Evolutionary conservation across 768 basidiomycete species (phyloP).

Genomic region (Hygrophorus russula): DNA sequence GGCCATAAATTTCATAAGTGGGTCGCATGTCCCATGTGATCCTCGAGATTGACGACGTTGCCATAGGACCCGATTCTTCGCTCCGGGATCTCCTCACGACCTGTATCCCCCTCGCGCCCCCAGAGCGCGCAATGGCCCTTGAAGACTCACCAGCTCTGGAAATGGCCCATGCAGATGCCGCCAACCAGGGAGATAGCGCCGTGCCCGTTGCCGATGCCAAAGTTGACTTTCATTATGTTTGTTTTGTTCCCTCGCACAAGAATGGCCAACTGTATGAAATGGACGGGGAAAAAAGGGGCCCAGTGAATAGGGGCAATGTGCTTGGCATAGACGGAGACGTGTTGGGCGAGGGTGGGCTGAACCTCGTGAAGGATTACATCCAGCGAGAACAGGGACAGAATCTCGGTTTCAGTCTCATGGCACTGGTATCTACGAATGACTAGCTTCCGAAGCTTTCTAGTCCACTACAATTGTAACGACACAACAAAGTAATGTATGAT

Average conservation of each 20-base stretch:
- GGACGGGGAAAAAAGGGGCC: constrained; percentile 23
- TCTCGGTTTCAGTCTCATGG: constrained; percentile 18
- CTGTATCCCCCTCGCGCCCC: constrained; percentile 15
- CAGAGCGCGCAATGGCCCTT: constrained; percentile 19
- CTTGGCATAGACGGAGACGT: constrained; percentile 16
- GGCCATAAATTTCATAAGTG: constrained; percentile 15
- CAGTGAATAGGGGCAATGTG: constrained; percentile 15
- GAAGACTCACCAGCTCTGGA: constrained; percentile 19
- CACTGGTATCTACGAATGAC: constrained; percentile 6
- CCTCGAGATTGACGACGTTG: neutral
- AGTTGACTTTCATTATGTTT: constrained; percentile 22
- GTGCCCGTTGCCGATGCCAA: constrained; percentile 20
- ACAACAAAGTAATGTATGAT: no score
- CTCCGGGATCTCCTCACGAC: constrained; percentile 15
- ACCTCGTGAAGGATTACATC: constrained; percentile 15
- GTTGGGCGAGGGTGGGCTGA: constrained; percentile 10
- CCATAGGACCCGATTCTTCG: constrained; percentile 13
- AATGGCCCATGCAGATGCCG: constrained; percentile 18
- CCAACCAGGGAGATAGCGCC: constrained; percentile 18
- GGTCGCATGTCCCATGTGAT: neutral
- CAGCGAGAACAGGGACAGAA: constrained; percentile 12
- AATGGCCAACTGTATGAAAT: constrained; percentile 21
- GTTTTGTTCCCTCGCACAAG: constrained; percentile 19
- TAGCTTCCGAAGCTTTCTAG: no score
- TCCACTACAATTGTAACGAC: no score